Conservation (phyloP, 139 green algal genomes). For the Pleodorina starrii region DNA sequence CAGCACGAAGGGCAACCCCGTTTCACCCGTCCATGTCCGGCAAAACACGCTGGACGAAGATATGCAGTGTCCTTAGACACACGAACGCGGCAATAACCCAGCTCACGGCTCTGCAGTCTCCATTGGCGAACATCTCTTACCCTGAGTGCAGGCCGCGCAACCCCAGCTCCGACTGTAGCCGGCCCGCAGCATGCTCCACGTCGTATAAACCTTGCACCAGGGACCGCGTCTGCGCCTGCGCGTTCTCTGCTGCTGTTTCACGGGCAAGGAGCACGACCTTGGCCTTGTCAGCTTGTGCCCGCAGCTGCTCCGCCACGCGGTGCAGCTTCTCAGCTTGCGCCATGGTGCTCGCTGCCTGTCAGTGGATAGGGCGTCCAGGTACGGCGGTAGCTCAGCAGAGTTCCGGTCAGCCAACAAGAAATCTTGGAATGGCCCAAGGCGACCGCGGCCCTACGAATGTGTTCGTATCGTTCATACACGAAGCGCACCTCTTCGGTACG, state of each 20-base stretch:
- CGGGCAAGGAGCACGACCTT: background rate
- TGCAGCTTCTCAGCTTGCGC: slow-evolving; percentile 24
- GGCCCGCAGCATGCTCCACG: slow-evolving; percentile 20
- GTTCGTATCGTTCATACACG: no score
- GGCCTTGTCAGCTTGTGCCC: slow-evolving; percentile 14
- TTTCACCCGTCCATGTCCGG: no score
- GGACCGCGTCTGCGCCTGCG: slow-evolving; percentile 6
- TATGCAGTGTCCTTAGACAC: no score
- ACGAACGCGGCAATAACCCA: no score
- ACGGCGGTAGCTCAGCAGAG: no score
- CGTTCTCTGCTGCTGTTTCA: background rate
- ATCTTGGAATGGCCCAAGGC: background rate
- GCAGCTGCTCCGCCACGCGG: slow-evolving; percentile 11
- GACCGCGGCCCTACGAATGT: no score
- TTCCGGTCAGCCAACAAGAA: background rate
- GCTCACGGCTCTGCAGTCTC: no score
- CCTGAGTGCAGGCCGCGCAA: background rate
- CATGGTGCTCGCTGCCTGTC: slow-evolving; percentile 28
- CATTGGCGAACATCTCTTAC: no score
- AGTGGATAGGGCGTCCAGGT: background rate
- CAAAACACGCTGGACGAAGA: no score
- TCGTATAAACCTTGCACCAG: slow-evolving; percentile 33
- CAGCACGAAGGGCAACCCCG: no score
- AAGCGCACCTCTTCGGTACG: slow-evolving; percentile 22
- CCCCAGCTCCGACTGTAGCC: slow-evolving; percentile 3